Evolutionary conservation across 2,329 filamentous ascomycete genomes (phyloP).

Genomic region (Hortaea werneckii): DNA sequence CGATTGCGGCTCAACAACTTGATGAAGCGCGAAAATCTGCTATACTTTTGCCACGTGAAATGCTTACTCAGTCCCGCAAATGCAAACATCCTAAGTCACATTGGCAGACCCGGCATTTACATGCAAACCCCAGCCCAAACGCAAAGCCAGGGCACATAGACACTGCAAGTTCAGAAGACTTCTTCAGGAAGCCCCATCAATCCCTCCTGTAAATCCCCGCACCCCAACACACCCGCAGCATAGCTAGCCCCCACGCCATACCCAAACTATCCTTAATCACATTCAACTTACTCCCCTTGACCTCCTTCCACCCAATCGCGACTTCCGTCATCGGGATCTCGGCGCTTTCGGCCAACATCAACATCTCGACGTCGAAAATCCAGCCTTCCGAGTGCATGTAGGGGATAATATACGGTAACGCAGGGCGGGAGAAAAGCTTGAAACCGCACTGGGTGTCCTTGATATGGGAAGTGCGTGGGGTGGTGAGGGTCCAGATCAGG

Average conservation of each 20-base stretch:
- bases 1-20: no score
- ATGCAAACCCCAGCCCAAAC: no score
- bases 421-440: slow-evolving; percentile 82
- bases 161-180: no score
- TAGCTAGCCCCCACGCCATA: slow-evolving; percentile 84
- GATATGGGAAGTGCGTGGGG: slow-evolving; percentile 75
- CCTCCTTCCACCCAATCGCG: slow-evolving; percentile 89
- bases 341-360: slow-evolving; percentile 92
- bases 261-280: slow-evolving; percentile 85
- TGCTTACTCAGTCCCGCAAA: no score
- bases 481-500: slow-evolving; percentile 80
- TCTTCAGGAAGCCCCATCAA: slow-evolving; percentile 10
- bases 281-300: slow-evolving; percentile 88
- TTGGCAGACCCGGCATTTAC: no score
- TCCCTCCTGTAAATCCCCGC: slow-evolving; percentile 68
- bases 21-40: no score
- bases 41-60: no score
- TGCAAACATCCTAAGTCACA: no score
- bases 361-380: slow-evolving; percentile 99
- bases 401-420: slow-evolving; percentile 82
- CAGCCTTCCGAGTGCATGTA: slow-evolving; percentile 98
- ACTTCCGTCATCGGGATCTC: slow-evolving; percentile 87
- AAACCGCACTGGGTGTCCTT: slow-evolving; percentile 97
- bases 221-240: slow-evolving; percentile 82
- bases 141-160: no score